A percentile compares a stretch with the other conserved stretches of the same genome.
Evolutionary conservation across 1,139 yeast species (phyloP).

Genomic region (Candida albicans): DNA sequence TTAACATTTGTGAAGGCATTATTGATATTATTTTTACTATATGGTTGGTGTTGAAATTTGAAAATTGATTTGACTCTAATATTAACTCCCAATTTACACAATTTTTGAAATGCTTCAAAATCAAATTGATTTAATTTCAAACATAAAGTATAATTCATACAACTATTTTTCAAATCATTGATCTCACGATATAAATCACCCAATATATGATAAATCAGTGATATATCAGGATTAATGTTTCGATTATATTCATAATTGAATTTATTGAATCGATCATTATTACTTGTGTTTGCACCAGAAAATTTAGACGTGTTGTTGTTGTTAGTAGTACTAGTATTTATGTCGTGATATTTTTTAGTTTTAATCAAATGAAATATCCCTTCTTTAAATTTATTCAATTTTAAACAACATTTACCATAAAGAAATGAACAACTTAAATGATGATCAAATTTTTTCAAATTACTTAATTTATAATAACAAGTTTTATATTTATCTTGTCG

Average conservation of each 20-base stretch:
- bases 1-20: slow-evolving; percentile 1
- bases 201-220: slow-evolving; percentile 62
- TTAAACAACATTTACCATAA: slow-evolving; percentile 65
- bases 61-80: slow-evolving; percentile 63
- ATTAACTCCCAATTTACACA: slow-evolving; percentile 71
- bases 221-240: slow-evolving; percentile 57
- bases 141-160: slow-evolving; percentile 66
- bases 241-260: slow-evolving; percentile 38
- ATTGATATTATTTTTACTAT: slow-evolving; percentile 1
- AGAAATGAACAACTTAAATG: slow-evolving; percentile 74
- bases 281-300: neutral
- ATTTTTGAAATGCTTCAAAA: slow-evolving; percentile 82
- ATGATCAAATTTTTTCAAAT: slow-evolving; percentile 38
- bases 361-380: slow-evolving; percentile 60
- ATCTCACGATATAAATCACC: slow-evolving; percentile 66
- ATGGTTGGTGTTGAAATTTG: slow-evolving; percentile 23
- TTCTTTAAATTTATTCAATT: slow-evolving; percentile 55
- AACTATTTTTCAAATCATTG: slow-evolving; percentile 65
- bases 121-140: slow-evolving; percentile 73
- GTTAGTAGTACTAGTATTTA: slow-evolving; percentile 52
- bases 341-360: slow-evolving; percentile 43
- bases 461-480: slow-evolving; percentile 52
- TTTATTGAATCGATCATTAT: slow-evolving; percentile 19
- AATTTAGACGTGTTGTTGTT: neutral
- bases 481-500: slow-evolving; percentile 58